Evolutionary conservation across 2,329 filamentous ascomycete species (phyloP), one percentile per base, ranked within the genome.

Genomic region (Orbilia brochopaga): DNA sequence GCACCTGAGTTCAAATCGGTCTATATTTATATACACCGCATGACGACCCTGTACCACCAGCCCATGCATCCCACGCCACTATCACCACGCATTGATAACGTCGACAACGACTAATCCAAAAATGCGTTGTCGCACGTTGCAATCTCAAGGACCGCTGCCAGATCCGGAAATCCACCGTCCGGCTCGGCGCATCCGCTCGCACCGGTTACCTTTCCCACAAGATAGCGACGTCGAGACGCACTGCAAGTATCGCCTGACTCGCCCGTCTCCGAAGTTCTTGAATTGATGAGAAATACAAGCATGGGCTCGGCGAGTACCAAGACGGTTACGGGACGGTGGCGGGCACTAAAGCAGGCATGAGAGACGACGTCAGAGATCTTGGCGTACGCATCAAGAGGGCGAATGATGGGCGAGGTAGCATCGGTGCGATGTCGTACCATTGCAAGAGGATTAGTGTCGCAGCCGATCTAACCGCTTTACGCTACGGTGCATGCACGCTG

Each of bases 101-200:
- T 17, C 15, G 15, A 44, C 11, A 15, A 17, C 27, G 8, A 8
- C 27, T 32, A 8, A 3, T 32, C 27, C 4, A 32, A 32, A 32
- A 32, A 8, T 8, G 27, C 27, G 27, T 32, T 23, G 44, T 11
- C 8, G 17, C 44, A 48, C 19, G 44, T 48, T 48, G 44, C 44
- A 48, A 21, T 48, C 19, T 42, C 13, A 4, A 5, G 15, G 15
- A 19, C n/a, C 15, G 7, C 44, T 8, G 3, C n/a, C 44, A 8
- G 44, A 48, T 48, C n/a, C 19, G 44, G 44, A 48, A 48, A 48
- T 48, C 44, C 44, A 48, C 44, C 44, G 44, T 21, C 17, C 44
- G 19, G 44, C 37, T 6, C 44, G 44, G 44, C 44, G 5, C 17
- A 10, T 48, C 19, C 15, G n/a, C 37, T 17, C n/a, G 13, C 11